Base-by-base conservation (phyloP, 352 stramenopile species). In the Pythium volutum region DNA sequence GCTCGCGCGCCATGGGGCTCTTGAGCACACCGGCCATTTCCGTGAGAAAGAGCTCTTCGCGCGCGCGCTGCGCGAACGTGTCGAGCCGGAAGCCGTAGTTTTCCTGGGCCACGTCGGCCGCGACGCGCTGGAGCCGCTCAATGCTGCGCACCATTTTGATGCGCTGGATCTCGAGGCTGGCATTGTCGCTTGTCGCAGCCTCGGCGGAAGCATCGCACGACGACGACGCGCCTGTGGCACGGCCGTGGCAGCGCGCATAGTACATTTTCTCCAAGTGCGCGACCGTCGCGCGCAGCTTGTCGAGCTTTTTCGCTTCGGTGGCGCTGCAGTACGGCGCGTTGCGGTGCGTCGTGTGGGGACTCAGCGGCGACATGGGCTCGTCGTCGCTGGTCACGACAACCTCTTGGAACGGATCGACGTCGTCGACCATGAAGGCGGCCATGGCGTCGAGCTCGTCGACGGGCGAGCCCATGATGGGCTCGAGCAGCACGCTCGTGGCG, bases 371-470 rank as follows among this genome's bases (percentile, higher is more conserved):
- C 26, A 69, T 42, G 26, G 62, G 48, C 34, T 64, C 54, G 29
- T 69, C 62, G 48, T 69, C 62, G 62, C 62, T 69, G 16, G 62
- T 64, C 16, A 69, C 45, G 4, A 69, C 49, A 2, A 69, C 62
- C 42, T 69, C 62, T 63, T 85, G 57, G 66, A 88, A 88, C 27
- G 78, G 78, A 62, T 88, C 78, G 22, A 88, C 81, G 41, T 66
- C 63, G 45, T 86, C 79, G 7, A 77, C 64, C 69, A 79, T 84
- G 67, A 86, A 86, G 31, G 76, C 75, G 29, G 70, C 65, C 74
- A 84, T 85, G 33, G 74, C 79, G 45, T 84, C 79, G 57, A 81
- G 82, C 61, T 88, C 76, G 59, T 86, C 76, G 33, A 83, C 74
- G 26, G 83, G 75, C 20, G 75, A 77, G 26, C 75, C 76, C 36